A percentile compares a stretch with the other conserved stretches of the same genome.
phyloP scores from a whole-genome alignment of 2,329 filamentous ascomycete genomes.

The Diaporthe sp. region DNA sequence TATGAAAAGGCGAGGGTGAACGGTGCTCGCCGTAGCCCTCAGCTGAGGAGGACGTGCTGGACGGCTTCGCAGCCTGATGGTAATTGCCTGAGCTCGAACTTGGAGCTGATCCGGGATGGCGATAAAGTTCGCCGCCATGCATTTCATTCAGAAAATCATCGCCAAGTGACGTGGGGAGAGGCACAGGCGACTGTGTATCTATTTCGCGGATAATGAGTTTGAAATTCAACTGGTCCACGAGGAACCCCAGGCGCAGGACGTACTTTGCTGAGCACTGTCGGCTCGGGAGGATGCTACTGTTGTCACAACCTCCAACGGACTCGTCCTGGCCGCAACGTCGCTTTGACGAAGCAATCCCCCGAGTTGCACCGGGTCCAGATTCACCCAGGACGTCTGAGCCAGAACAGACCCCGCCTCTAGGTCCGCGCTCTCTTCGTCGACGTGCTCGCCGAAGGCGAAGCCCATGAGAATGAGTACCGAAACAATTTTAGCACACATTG shows the following conservation, averaged over 20 bases:
- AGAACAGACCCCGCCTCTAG: neutral
- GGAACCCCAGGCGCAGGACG: neutral
- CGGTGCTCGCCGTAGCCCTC: neutral
- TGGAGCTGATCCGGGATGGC: neutral
- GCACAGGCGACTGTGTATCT: neutral
- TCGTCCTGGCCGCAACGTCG: neutral
- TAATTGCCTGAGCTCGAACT: neutral
- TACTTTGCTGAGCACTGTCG: neutral
- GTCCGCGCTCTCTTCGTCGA: neutral
- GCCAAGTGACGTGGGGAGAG: neutral
- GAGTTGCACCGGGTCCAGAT: neutral
- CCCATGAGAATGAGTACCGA: neutral
- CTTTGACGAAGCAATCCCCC: neutral
- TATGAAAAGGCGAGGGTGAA: neutral
- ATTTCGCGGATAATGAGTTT: neutral
- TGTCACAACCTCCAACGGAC: neutral
- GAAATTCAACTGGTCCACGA: too few species aligned
- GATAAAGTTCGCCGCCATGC: neutral
- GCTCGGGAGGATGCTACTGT: neutral
- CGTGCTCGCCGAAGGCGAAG: neutral
- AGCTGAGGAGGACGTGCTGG: neutral
- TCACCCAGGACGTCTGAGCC: neutral
- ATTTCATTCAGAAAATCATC: neutral
- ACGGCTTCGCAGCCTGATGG: neutral
- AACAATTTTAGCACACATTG: neutral